Conservation (phyloP, 257 asterid species). For the Handroanthus guayacan region DNA sequence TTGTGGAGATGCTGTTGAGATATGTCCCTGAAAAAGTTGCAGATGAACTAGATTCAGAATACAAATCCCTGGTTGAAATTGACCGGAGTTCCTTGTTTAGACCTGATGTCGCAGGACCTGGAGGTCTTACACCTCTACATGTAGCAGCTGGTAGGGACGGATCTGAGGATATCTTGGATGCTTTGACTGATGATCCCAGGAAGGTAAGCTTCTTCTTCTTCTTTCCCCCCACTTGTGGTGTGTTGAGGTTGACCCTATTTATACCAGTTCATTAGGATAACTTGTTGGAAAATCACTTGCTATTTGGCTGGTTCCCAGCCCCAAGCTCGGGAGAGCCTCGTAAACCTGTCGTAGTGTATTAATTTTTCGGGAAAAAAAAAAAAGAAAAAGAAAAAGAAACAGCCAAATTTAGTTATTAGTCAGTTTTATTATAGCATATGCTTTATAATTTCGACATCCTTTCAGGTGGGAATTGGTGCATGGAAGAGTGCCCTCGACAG, state of each 20-base stretch:
- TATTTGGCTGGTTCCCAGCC: neutral
- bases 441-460: neutral
- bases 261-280: neutral
- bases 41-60: conserved; percentile 59
- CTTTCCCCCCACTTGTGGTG: neutral
- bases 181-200: conserved; percentile 76
- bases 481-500: conserved; percentile 76
- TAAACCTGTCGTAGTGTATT: neutral
- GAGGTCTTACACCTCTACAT: conserved; percentile 86
- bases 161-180: conserved; percentile 71
- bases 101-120: conserved; percentile 74
- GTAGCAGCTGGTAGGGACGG: conserved; percentile 85
- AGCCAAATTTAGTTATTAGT: neutral
- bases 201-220: conserved; percentile 48
- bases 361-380: neutral
- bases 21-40: conserved; percentile 60
- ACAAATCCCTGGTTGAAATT: conserved; percentile 40
- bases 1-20: conserved; percentile 69
- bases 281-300: neutral
- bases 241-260: neutral
- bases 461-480: conserved; percentile 75
- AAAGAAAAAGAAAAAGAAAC: too few species aligned
- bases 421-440: neutral
- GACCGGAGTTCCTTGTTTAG: conserved; percentile 56
- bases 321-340: neutral